A percentile compares a stretch with the other conserved stretches of the same genome.
These are phyloP conservation scores for Phaeosphaeriaceae sp. DNA, from an alignment of 2,329 filamentous ascomycete species.

Conservation along the genomic window DNA sequence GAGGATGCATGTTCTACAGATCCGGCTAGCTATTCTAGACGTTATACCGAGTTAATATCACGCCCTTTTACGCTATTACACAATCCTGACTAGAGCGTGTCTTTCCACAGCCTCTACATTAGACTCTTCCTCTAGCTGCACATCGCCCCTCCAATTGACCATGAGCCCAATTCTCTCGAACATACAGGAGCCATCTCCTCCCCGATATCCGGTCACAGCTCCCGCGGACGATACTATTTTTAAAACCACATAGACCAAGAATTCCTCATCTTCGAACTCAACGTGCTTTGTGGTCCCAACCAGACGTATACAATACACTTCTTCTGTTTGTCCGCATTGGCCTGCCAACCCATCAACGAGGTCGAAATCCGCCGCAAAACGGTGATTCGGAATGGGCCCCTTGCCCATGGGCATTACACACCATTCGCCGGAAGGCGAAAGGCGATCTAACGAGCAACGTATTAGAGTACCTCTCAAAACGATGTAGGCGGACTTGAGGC, in stretches of 20 bases:
- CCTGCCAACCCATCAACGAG: no score
- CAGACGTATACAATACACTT: conserved; percentile 4
- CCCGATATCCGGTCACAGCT: background rate
- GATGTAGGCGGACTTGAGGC: background rate
- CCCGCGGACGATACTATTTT: background rate
- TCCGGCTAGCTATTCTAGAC: no score
- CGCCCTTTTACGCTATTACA: no score
- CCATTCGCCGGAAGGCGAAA: background rate
- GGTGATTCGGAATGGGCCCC: background rate
- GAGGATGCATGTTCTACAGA: no score
- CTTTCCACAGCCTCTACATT: background rate
- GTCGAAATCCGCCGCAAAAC: background rate
- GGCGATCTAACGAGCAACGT: no score
- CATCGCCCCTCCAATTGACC: no score
- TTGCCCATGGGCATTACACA: background rate
- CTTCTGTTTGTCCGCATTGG: no score
- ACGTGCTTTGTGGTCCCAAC: background rate
- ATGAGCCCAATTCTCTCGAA: conserved; percentile 3
- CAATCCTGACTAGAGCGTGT: background rate
- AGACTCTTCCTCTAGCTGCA: background rate
- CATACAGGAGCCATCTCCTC: background rate
- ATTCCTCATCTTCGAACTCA: background rate
- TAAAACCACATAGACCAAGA: background rate
- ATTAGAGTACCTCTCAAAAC: conserved; percentile 3
- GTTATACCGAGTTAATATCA: no score